These are phyloP conservation scores for Chamaenerion angustifolium DNA, from an alignment of 345 rosid species.

Conservation along the genomic window DNA sequence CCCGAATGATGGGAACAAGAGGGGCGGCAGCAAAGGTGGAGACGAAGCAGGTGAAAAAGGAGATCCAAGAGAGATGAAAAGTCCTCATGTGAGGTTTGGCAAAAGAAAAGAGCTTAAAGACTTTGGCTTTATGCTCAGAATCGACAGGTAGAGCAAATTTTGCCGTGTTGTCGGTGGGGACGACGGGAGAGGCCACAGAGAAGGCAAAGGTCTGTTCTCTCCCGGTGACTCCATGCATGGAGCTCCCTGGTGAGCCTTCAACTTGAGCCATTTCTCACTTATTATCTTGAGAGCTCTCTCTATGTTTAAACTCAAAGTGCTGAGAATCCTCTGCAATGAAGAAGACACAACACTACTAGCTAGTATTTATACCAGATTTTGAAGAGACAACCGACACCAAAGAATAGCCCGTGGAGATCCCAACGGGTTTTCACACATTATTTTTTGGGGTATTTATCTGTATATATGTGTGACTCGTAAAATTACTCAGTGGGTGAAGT, in stretches of 20 bases:
- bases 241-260: slow-evolving; percentile 62
- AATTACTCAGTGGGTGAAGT: no score
- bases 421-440: no score
- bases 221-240: slow-evolving; percentile 74
- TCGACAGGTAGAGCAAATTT: slow-evolving; percentile 62
- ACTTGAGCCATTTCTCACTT: slow-evolving; percentile 19
- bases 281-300: no score
- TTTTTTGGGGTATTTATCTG: no score
- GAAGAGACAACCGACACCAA: no score
- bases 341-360: no score
- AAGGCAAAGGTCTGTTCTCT: slow-evolving; percentile 53
- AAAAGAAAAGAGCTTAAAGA: slow-evolving; percentile 49
- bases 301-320: no score
- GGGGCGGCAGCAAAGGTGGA: slow-evolving; percentile 94
- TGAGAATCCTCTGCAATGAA: no score
- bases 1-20: slow-evolving; percentile 73
- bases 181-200: slow-evolving; percentile 40
- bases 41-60: slow-evolving; percentile 76
- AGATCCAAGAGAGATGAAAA: slow-evolving; percentile 84
- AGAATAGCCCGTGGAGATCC: no score
- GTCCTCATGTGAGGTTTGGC: slow-evolving; percentile 87
- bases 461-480: no score
- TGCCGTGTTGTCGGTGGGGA: slow-evolving; percentile 48
- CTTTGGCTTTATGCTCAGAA: slow-evolving; percentile 81
- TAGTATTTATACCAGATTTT: no score